Base-by-base conservation (phyloP, 805 yeast genomes). In the Saitoella complicata region DNA sequence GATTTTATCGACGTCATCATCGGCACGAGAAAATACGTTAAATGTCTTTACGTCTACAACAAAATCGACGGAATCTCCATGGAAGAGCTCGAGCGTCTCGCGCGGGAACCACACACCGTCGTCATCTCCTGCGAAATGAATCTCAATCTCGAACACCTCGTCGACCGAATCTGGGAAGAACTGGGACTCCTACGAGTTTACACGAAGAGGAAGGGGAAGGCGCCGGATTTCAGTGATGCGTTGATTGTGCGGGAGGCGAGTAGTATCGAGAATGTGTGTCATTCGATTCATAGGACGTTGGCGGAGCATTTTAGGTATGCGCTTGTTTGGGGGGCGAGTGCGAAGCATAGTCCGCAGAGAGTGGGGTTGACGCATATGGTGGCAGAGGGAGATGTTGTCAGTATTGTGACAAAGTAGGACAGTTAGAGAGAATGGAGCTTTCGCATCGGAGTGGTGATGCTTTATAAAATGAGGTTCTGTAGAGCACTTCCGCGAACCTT, bases 291-390 rank as follows among this genome's bases (percentile, higher is more conserved):
- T 60, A 73, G 94, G 53, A 95, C 87, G 55, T 81, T 88, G 70
- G 87, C 86, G 57, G 78, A 80, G 51, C 84, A 81, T 56, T 88
- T 91, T 69, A 84, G 86, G 60, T 86, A 87, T 59, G 97, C 97
- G 0, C 64, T 86, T 56, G 95, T 88, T 5, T 88, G 97, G 96
- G 98, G 98, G 0, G 76, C 87, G 1, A 79, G 93, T 40, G 81
- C 96, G 5, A 91, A 91, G 60, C 94, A 85, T 58, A 83, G 88
- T 34, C 97, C 97, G 4, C 98, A 88, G 58, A 88, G 88, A 58
- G 88, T 97, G 68, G 97, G 98, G 0, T 67, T 88, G 46, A 73
- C 59, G 50, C 98, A 88, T 59, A 66, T 67, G 35, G 79, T 91
- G 9, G 76, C 82, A 53, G 97, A 88, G 58, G 96, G 87, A 58